These are phyloP conservation scores for Melampsora americana DNA, from an alignment of 1,284 basidiomycete species.

Conservation along the genomic window DNA sequence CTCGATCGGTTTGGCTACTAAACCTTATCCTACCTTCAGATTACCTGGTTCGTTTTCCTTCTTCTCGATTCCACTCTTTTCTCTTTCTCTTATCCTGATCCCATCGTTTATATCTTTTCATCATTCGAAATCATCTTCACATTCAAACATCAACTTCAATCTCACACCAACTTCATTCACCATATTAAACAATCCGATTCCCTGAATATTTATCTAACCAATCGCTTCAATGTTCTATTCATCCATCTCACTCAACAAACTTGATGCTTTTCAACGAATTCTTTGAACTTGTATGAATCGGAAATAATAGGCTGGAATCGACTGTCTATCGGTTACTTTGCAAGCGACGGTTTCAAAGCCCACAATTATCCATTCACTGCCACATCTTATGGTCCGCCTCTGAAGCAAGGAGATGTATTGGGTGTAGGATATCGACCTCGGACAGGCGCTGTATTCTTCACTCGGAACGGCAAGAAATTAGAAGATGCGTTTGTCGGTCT, in stretches of 20 bases:
- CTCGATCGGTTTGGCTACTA: slow-evolving; percentile 84
- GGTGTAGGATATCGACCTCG: slow-evolving; percentile 89
- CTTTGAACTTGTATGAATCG: no score
- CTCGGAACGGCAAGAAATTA: slow-evolving; percentile 87
- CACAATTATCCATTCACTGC: slow-evolving; percentile 95
- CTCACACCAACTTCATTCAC: no score
- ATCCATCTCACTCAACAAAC: no score
- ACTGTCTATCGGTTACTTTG: slow-evolving; percentile 93
- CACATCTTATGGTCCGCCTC: slow-evolving; percentile 73
- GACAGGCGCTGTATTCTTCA: slow-evolving; percentile 94
- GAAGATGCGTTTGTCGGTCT: slow-evolving; percentile 89
- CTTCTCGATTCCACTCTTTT: no score
- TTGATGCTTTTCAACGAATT: no score
- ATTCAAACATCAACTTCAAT: no score
- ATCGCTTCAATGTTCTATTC: not conserved
- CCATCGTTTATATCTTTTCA: no score
- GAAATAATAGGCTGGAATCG: slow-evolving; percentile 67
- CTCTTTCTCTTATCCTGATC: not conserved
- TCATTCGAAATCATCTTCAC: not conserved
- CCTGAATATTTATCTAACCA: not conserved
- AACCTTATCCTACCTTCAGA: slow-evolving; percentile 88
- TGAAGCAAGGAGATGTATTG: slow-evolving; percentile 90
- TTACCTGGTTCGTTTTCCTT: slow-evolving; percentile 61
- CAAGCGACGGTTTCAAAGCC: slow-evolving; percentile 86
- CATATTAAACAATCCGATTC: not conserved